These are phyloP conservation scores for Sistotremastrum niveocremeum DNA, from an alignment of 768 basidiomycete genomes.

Conservation along the genomic window DNA sequence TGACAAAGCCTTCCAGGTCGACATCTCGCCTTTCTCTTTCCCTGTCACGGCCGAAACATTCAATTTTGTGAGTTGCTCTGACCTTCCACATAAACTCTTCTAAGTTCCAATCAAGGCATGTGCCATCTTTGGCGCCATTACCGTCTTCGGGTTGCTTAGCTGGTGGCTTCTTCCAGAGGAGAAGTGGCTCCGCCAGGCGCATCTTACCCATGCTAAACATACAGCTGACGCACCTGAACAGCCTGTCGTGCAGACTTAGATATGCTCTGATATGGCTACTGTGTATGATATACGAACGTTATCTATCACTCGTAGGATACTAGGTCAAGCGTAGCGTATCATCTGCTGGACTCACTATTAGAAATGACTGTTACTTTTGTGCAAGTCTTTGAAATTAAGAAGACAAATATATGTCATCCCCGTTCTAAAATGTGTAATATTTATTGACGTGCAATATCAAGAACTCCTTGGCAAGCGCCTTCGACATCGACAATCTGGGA, in stretches of 20 bases:
- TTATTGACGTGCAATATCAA: slow-evolving; percentile 2
- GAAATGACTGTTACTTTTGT: background rate
- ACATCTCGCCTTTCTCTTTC: slow-evolving; percentile 80
- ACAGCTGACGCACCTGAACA: slow-evolving; percentile 7
- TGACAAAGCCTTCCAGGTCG: slow-evolving; percentile 33
- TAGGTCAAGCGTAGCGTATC: background rate
- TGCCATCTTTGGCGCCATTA: slow-evolving; percentile 69
- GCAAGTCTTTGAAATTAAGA: background rate
- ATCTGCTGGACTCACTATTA: background rate
- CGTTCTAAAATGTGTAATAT: background rate
- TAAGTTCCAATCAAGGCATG: slow-evolving; percentile 31
- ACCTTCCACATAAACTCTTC: background rate
- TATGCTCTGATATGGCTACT: too few relatives aligned
- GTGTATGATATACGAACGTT: background rate
- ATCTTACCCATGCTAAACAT: slow-evolving; percentile 36
- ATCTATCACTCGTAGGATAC: background rate
- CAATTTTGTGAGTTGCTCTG: slow-evolving; percentile 57
- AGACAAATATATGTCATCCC: background rate
- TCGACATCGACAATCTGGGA: slow-evolving; percentile 22
- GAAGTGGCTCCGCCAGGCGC: slow-evolving; percentile 64
- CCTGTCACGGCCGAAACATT: slow-evolving; percentile 64
- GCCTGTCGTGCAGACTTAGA: background rate
- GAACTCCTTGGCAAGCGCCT: slow-evolving; percentile 18
- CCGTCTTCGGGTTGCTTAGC: slow-evolving; percentile 59
- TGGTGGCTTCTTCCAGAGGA: slow-evolving; percentile 74